phyloP scores from a whole-genome alignment of 1,284 basidiomycete species.

The Thecaphora thlaspeos region DNA sequence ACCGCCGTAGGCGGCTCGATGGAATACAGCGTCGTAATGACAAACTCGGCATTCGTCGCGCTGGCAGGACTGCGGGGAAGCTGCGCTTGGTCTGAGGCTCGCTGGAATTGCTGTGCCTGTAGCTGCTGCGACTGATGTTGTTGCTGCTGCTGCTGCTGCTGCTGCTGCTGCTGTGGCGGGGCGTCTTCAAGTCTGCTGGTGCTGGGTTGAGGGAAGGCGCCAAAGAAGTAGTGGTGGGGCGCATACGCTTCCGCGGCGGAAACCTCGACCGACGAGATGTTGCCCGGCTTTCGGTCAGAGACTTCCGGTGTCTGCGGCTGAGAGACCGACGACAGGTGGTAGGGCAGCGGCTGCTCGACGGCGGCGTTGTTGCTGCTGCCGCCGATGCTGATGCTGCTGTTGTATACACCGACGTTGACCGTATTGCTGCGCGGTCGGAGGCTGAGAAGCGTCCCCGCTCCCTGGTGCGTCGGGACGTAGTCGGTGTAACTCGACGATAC shows the following conservation, averaged over 20 bases:
- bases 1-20: constrained; percentile 14
- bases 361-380: too few species aligned
- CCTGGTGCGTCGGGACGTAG: neutral
- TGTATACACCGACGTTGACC: neutral
- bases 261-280: neutral
- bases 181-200: too few species aligned
- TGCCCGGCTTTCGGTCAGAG: neutral
- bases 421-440: neutral
- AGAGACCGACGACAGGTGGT: constrained; percentile 21
- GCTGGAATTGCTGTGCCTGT: too few species aligned
- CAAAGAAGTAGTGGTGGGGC: neutral
- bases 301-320: constrained; percentile 20
- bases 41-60: constrained; percentile 21
- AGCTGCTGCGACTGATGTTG: constrained; percentile 12
- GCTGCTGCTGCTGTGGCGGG: too few species aligned
- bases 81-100: neutral
- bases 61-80: constrained; percentile 2
- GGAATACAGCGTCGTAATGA: constrained; percentile 16
- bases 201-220: neutral
- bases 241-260: neutral
- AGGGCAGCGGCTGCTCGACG: constrained; percentile 2
- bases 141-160: constrained; percentile 6
- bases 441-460: too few species aligned
- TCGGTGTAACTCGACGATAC: constrained; percentile 1
- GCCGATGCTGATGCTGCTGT: too few species aligned